Base-by-base conservation (phyloP, 495 filamentous ascomycete genomes). In the Sordaria brevicollis region DNA sequence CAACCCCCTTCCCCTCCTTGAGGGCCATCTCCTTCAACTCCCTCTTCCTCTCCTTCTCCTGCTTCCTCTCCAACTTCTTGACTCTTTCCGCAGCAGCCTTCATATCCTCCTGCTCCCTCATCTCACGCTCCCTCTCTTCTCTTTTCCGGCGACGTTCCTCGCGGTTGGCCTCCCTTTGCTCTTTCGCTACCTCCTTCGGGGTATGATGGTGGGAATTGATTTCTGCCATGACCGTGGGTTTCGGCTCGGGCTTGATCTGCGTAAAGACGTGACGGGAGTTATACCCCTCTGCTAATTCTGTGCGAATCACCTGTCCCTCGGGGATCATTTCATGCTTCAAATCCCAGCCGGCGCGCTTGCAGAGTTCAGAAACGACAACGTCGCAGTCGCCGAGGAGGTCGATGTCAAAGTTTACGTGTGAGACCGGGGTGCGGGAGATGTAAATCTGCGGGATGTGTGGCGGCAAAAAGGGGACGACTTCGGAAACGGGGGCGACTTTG, bases 321-420 rank as follows among this genome's bases (percentile, higher is more conserved):
- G 88, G 87, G 67, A 96, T 86, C 94, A 96, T 97, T 65, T 91
- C 86, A 75, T 98, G 94, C n/a, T 87, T 74, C 49, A 98, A 78
- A n/a, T 90, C 86, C 95, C 95, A 99, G 3, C 91, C 91, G 2
- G 89, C 90, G 15, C 92, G 85, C 31, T 91, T 87, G 76, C 92
- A 95, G 31, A 99, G 88, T 81, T 98, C 96, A 0, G 89, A 88
- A 3, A 98, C 92, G 36, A 98, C 89, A 21, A 92, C 87, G 75
- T 99, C 95, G 78, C 95, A 97, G 74, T 97, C 92, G 33, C 95
- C 95, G 57, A 97, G 84, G 49, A 99, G 83, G 79, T 97, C 93
- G 69, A 99, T 90, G 79, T 99, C 95, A 66, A 99, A 99, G 72
- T 94, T 91, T 68, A 96, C 89, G 76, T 98, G 95, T 5, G 84